Percentiles rank a stretch among this genome's conserved stretches.
Conservation (phyloP, 106 monocot species). For the Triglochin maritima region DNA sequence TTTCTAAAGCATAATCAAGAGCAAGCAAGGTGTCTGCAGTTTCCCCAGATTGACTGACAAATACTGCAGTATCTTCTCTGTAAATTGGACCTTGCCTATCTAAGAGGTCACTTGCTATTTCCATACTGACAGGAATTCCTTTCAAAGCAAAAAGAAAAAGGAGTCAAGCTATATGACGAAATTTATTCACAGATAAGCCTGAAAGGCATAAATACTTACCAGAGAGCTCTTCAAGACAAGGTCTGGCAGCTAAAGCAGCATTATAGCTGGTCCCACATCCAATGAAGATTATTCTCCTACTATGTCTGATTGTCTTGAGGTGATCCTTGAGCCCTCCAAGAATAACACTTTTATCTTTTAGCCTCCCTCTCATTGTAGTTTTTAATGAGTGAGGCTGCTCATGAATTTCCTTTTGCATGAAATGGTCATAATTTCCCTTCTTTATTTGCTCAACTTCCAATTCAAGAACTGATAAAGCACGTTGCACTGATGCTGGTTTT, state of each 20-base stretch:
- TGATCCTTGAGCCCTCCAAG: slow-evolving; percentile 87
- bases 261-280: slow-evolving; percentile 98
- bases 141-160: neutral
- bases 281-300: slow-evolving; percentile 83
- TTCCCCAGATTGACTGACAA: slow-evolving; percentile 98
- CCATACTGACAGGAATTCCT: slow-evolving; percentile 93
- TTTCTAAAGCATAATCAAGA: slow-evolving; percentile 86
- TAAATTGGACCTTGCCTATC: slow-evolving; percentile 85
- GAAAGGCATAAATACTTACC: slow-evolving; percentile 23
- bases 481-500: slow-evolving; percentile 89
- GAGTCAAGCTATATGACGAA: neutral
- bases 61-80: slow-evolving; percentile 85
- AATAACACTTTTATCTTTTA: slow-evolving; percentile 58
- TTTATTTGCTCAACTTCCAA: slow-evolving; percentile 99
- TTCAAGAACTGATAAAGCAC: slow-evolving; percentile 92
- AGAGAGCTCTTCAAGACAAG: slow-evolving; percentile 78
- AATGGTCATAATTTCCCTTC: slow-evolving; percentile 92
- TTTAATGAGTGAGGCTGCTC: slow-evolving; percentile 93
- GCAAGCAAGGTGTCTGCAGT: slow-evolving; percentile 93
- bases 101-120: slow-evolving; percentile 85
- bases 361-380: slow-evolving; percentile 97
- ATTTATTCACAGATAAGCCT: neutral
- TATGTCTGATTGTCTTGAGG: slow-evolving; percentile 86
- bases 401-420: slow-evolving; percentile 99
- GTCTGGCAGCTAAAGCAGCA: slow-evolving; percentile 92